Evolutionary conservation across 176 grass and related monocot species (phyloP).

Genomic region (Oryza meridionalis): DNA sequence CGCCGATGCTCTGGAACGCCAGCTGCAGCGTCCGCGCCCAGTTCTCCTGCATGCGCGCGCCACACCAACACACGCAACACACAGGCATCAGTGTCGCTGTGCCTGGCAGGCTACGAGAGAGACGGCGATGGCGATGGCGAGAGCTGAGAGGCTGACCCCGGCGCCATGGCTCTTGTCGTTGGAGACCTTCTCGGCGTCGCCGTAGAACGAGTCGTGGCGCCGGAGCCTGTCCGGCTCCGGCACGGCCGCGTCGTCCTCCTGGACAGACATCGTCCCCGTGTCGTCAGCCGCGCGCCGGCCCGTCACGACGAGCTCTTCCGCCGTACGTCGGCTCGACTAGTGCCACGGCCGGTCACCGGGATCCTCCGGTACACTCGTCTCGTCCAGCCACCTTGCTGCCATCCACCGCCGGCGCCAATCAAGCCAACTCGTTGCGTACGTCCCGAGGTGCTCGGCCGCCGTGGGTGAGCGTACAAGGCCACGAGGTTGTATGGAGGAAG

Average conservation of each 20-base stretch:
- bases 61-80: neutral
- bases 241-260: neutral
- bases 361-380: too few species aligned
- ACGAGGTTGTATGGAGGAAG: too few species aligned
- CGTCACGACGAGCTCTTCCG: too few species aligned
- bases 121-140: neutral
- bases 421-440: too few species aligned
- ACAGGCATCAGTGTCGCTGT: neutral
- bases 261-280: conserved; percentile 25
- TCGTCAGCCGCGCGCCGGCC: too few species aligned
- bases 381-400: too few species aligned
- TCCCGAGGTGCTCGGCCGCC: too few species aligned
- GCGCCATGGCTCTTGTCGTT: conserved; percentile 35
- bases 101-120: neutral
- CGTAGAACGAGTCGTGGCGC: conserved; percentile 55
- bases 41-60: conserved; percentile 38
- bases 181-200: conserved; percentile 56
- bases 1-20: conserved; percentile 74
- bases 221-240: neutral
- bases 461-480: too few species aligned
- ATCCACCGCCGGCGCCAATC: too few species aligned
- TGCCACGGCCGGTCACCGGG: too few species aligned
- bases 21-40: conserved; percentile 54
- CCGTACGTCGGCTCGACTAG: too few species aligned
- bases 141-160: conserved; percentile 19